Conservation (phyloP, 495 filamentous ascomycete species). For the Astrocystis sublimbata region DNA sequence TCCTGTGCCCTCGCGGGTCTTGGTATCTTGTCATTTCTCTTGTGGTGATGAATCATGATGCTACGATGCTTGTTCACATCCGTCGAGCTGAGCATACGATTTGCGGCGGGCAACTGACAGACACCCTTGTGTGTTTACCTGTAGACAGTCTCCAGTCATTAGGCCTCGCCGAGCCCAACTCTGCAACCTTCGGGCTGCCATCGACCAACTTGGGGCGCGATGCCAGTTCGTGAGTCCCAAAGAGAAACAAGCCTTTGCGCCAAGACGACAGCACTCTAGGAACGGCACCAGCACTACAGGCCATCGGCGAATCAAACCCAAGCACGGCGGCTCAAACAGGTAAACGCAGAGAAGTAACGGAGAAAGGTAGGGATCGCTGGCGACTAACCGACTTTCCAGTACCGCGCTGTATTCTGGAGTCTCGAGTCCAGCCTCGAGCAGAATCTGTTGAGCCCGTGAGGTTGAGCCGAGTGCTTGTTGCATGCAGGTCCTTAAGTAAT, state of each 20-base stretch:
- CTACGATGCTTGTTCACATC: background rate
- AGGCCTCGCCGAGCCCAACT: background rate
- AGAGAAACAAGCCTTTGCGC: conserved; percentile 16
- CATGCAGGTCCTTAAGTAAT: no score
- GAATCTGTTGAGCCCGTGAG: no score
- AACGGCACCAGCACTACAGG: background rate
- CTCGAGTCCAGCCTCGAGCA: no score
- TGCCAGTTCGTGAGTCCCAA: background rate
- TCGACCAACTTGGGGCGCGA: background rate
- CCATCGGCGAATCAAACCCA: conserved; percentile 4
- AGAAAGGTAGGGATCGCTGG: background rate
- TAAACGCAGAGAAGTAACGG: background rate
- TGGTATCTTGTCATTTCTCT: background rate
- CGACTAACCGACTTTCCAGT: background rate
- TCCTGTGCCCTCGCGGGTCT: background rate
- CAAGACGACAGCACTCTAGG: conserved; percentile 4
- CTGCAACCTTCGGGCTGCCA: no score
- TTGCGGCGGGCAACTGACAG: background rate
- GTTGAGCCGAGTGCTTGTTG: no score
- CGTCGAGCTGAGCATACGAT: background rate
- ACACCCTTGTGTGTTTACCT: no score
- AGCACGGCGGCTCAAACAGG: conserved; percentile 8
- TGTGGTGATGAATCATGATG: background rate
- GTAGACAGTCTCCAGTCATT: no score
- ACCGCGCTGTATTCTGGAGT: background rate